phyloP scores from a whole-genome alignment of 2,329 filamentous ascomycete species.

The Hypoxylon sp. region DNA sequence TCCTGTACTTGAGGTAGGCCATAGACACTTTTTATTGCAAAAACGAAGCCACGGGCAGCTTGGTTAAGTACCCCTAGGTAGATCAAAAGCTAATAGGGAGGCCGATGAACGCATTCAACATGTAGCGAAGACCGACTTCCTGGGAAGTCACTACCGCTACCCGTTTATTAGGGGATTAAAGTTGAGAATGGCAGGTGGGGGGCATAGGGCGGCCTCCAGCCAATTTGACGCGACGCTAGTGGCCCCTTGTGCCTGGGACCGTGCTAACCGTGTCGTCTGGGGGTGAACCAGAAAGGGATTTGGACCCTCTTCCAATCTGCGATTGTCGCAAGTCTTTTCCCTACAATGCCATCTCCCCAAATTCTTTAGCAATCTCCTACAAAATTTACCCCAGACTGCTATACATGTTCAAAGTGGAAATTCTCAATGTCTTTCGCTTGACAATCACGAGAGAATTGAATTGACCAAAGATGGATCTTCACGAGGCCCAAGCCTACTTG shows the following conservation, averaged over 20 bases:
- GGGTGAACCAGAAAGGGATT: not conserved
- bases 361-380: constrained; percentile 24
- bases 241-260: constrained; percentile 10
- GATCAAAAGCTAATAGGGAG: too few relatives aligned
- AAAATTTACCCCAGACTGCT: constrained; percentile 3
- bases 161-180: not conserved
- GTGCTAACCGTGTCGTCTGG: not conserved
- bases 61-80: too few relatives aligned
- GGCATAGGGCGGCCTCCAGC: constrained; percentile 11
- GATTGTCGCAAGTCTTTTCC: constrained; percentile 22
- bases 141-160: too few relatives aligned
- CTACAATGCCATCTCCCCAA: constrained; percentile 26
- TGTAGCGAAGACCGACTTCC: too few relatives aligned
- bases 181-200: constrained; percentile 6
- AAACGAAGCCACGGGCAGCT: too few relatives aligned
- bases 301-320: constrained; percentile 31
- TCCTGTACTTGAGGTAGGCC: not conserved
- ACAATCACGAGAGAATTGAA: constrained; percentile 13
- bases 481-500: constrained; percentile 69
- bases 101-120: too few relatives aligned
- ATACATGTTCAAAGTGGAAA: constrained; percentile 7
- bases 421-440: constrained; percentile 26
- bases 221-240: constrained; percentile 19
- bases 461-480: constrained; percentile 68
- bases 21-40: too few relatives aligned